These are phyloP conservation scores for Citrus inodora DNA, from an alignment of 345 rosid species.

Conservation along the genomic window DNA sequence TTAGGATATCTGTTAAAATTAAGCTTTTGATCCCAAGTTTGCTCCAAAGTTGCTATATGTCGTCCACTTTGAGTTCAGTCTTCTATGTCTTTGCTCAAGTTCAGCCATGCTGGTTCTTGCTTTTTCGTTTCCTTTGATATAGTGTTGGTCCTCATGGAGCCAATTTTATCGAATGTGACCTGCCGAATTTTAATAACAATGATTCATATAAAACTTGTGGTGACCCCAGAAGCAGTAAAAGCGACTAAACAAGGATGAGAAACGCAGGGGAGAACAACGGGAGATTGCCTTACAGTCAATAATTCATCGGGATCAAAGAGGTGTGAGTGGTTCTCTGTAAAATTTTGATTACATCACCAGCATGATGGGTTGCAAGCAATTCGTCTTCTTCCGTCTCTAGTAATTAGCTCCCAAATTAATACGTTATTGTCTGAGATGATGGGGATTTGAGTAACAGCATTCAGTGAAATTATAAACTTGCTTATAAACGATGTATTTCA, in stretches of 20 bases:
- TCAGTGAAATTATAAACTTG: background rate
- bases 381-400: conserved; percentile 90
- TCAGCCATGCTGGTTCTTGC: conserved; percentile 98
- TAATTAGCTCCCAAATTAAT: background rate
- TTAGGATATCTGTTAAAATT: background rate
- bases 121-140: conserved; percentile 93
- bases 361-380: conserved; percentile 83
- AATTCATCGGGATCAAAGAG: conserved; percentile 94
- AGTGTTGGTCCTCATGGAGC: conserved; percentile 89
- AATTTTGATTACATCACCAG: conserved; percentile 82
- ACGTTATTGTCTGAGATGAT: background rate
- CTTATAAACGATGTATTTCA: too few species aligned
- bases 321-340: conserved; percentile 76
- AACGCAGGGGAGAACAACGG: background rate
- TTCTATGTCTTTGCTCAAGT: conserved; percentile 74
- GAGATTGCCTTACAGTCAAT: conserved; percentile 54
- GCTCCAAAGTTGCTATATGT: conserved; percentile 21
- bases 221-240: too few species aligned
- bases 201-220: background rate
- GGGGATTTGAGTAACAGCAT: background rate
- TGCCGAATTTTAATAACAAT: conserved; percentile 21
- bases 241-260: background rate
- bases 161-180: conserved; percentile 91
- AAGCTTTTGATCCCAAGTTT: background rate
- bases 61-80: conserved; percentile 69